phyloP scores from a whole-genome alignment of 2,329 filamentous ascomycete genomes.

The Trichoderma harzianum region DNA sequence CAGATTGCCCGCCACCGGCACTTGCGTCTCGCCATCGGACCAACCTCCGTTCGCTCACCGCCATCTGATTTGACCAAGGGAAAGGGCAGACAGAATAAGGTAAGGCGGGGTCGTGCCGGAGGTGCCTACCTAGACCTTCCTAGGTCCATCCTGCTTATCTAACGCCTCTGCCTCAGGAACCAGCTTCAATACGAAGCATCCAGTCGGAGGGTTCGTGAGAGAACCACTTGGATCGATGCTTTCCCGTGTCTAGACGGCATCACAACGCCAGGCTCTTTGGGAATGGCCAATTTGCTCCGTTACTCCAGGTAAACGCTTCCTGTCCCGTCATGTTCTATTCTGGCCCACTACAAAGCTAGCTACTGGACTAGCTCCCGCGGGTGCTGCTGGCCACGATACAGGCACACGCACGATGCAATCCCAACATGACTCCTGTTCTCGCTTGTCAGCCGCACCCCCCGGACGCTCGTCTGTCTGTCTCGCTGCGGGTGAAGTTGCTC shows the following conservation, averaged over 20 bases:
- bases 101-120: background rate
- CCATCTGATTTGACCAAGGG: slow-evolving; percentile 1
- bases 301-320: background rate
- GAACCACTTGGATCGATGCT: background rate
- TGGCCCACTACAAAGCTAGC: background rate
- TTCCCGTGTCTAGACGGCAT: background rate
- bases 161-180: background rate
- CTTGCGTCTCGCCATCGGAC: slow-evolving; percentile 13
- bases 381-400: background rate
- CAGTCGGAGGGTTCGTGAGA: background rate
- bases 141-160: background rate
- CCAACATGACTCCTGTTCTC: background rate
- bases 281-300: background rate
- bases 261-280: background rate
- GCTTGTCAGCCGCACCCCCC: background rate
- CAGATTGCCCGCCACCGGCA: slow-evolving; percentile 12
- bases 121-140: background rate
- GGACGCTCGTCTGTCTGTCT: background rate
- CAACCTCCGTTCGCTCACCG: slow-evolving; percentile 8
- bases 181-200: background rate
- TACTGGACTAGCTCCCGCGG: background rate
- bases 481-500: background rate
- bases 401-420: background rate
- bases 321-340: background rate
- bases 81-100: background rate